These are phyloP conservation scores for Aspergillus chevalieri DNA, from an alignment of 2,329 filamentous ascomycete genomes.

Conservation along the genomic window DNA sequence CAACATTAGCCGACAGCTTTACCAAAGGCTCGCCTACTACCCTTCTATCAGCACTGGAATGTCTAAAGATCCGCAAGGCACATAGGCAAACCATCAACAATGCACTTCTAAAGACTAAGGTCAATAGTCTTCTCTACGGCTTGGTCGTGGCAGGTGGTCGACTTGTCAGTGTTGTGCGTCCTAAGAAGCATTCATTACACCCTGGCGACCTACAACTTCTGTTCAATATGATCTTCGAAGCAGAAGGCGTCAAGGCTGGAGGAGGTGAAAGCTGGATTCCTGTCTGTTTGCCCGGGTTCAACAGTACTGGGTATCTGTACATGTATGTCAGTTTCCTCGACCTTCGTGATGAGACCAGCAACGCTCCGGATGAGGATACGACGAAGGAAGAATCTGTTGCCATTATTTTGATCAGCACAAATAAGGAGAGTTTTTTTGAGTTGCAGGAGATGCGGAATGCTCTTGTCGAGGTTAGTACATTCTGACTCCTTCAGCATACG, in stretches of 20 bases:
- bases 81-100: conserved; percentile 83
- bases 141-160: conserved; percentile 87
- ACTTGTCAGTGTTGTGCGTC: conserved; percentile 89
- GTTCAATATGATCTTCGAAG: conserved; percentile 99
- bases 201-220: conserved; percentile 93
- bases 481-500: background rate
- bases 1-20: conserved; percentile 89
- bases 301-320: conserved; percentile 92
- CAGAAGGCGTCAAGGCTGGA: conserved; percentile 80
- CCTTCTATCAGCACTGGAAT: conserved; percentile 84
- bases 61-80: conserved; percentile 82
- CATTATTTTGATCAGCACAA: conserved; percentile 82
- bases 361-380: conserved; percentile 33
- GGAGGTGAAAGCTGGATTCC: conserved; percentile 98
- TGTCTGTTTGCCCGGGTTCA: conserved; percentile 91
- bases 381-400: conserved; percentile 68
- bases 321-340: conserved; percentile 98
- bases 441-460: conserved; percentile 66
- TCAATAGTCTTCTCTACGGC: conserved; percentile 78
- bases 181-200: conserved; percentile 90
- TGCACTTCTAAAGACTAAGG: conserved; percentile 70
- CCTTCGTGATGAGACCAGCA: conserved; percentile 45
- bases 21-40: conserved; percentile 86
- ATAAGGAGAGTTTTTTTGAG: conserved; percentile 90
- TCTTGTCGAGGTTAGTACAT: conserved; percentile 47